Evolutionary conservation across 2,329 filamentous ascomycete species (phyloP).

Genomic region (Cladophialophora chaetospira): DNA sequence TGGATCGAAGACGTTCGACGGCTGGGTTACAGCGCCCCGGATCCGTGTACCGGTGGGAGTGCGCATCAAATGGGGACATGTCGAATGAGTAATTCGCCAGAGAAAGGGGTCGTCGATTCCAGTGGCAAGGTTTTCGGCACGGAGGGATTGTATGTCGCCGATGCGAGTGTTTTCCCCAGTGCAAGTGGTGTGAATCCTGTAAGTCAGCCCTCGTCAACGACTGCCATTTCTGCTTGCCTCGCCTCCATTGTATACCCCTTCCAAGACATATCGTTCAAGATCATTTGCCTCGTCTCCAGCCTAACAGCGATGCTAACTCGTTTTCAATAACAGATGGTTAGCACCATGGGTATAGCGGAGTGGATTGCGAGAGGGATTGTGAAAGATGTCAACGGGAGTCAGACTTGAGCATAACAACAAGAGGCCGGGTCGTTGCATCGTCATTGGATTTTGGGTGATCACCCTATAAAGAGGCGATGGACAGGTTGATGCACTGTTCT

Average conservation of each 20-base stretch:
- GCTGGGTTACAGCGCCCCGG: constrained; percentile 50
- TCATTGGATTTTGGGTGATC: not conserved
- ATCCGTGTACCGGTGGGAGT: constrained; percentile 44
- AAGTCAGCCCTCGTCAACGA: too few relatives aligned
- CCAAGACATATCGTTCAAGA: too few relatives aligned
- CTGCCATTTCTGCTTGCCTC: too few relatives aligned
- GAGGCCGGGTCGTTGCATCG: not conserved
- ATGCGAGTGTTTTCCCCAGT: constrained; percentile 54
- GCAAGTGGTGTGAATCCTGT: constrained; percentile 55
- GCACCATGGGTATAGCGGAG: constrained; percentile 54
- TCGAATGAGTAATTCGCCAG: constrained; percentile 48
- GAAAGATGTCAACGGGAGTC: not conserved
- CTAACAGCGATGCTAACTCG: too few relatives aligned
- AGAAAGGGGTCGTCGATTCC: constrained; percentile 48
- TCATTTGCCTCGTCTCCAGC: too few relatives aligned
- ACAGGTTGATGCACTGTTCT: not conserved
- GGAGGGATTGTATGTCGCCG: constrained; percentile 50
- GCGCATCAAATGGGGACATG: constrained; percentile 57
- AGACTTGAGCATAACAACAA: not conserved
- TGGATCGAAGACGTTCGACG: constrained; percentile 57
- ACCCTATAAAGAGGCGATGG: not conserved
- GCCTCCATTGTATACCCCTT: too few relatives aligned
- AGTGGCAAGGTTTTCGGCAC: constrained; percentile 51
- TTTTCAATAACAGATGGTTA: too few relatives aligned
- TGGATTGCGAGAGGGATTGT: constrained; percentile 46